phyloP scores from a whole-genome alignment of 140 eudicot genomes.

The Cichorium intybus region DNA sequence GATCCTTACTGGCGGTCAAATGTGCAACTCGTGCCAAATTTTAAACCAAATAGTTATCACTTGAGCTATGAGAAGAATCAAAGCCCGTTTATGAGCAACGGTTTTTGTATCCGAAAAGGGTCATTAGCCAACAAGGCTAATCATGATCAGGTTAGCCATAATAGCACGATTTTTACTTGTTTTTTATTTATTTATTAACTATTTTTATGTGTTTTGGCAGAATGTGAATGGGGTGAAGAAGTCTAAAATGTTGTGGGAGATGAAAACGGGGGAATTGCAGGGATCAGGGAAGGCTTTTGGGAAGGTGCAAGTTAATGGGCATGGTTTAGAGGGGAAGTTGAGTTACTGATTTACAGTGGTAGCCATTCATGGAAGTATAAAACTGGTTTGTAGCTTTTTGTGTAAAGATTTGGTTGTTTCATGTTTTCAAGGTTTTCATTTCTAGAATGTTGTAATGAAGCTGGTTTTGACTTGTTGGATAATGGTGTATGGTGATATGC shows the following conservation, averaged over 20 bases:
- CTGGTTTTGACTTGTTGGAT: not conserved
- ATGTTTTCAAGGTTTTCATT: conserved; percentile 5
- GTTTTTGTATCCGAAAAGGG: conserved; percentile 14
- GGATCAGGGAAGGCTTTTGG: conserved; percentile 7
- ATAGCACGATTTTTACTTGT: not conserved
- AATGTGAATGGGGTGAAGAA: conserved; percentile 10
- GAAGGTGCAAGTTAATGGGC: conserved; percentile 19
- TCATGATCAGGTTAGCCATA: conserved; percentile 18
- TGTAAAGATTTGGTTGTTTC: conserved; percentile 5
- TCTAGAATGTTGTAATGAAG: not conserved
- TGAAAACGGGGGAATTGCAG: conserved; percentile 4
- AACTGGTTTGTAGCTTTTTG: conserved; percentile 3
- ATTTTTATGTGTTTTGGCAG: conserved; percentile 19
- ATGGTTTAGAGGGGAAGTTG: conserved; percentile 9
- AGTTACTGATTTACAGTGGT: conserved; percentile 10
- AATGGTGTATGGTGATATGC: not conserved
- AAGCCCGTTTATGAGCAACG: conserved; percentile 1
- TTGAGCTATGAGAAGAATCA: conserved; percentile 19
- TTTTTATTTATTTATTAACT: not conserved
- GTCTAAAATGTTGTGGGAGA: conserved; percentile 14
- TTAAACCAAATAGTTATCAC: conserved; percentile 17
- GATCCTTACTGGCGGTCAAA: conserved; percentile 24
- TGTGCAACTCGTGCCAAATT: conserved; percentile 15
- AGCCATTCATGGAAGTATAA: conserved; percentile 3
- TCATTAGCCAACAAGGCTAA: conserved; percentile 14